Evolutionary conservation across 495 filamentous ascomycete genomes (phyloP).

Genomic region (Penicillium atrosanguineum): DNA sequence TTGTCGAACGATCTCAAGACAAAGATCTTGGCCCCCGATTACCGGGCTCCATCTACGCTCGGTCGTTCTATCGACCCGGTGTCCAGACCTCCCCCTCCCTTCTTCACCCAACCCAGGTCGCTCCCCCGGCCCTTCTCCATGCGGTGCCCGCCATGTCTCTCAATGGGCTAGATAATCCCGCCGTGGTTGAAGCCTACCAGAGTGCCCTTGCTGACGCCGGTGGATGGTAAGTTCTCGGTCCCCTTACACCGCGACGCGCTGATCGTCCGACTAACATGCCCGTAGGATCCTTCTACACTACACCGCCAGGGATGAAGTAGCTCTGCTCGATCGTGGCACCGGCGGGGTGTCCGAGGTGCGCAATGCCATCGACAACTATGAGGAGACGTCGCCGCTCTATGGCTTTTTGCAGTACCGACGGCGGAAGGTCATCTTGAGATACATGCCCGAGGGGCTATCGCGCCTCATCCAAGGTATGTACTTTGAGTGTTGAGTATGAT

Average conservation of each 20-base stretch:
- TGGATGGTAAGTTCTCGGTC: slow-evolving; percentile 74
- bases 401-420: slow-evolving; percentile 88
- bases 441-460: slow-evolving; percentile 85
- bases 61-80: not conserved
- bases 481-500: not conserved
- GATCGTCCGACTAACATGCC: not conserved
- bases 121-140: slow-evolving; percentile 27
- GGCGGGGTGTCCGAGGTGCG: slow-evolving; percentile 85
- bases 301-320: slow-evolving; percentile 80
- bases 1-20: slow-evolving; percentile 17
- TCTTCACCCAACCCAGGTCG: slow-evolving; percentile 6
- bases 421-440: slow-evolving; percentile 88
- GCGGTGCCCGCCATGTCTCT: slow-evolving; percentile 75
- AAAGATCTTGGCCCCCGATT: slow-evolving; percentile 14
- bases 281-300: slow-evolving; percentile 93
- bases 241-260: slow-evolving; percentile 8
- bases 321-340: slow-evolving; percentile 71
- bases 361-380: slow-evolving; percentile 70
- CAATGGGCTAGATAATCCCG: slow-evolving; percentile 87
- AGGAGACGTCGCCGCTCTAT: slow-evolving; percentile 83
- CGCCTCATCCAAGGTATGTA: slow-evolving; percentile 81
- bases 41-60: not conserved
- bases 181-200: slow-evolving; percentile 82
- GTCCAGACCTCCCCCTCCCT: slow-evolving; percentile 13
- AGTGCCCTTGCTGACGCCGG: slow-evolving; percentile 76